Conservation (phyloP, 2,329 filamentous ascomycete species). For the Fusarium chlamydosporum region DNA sequence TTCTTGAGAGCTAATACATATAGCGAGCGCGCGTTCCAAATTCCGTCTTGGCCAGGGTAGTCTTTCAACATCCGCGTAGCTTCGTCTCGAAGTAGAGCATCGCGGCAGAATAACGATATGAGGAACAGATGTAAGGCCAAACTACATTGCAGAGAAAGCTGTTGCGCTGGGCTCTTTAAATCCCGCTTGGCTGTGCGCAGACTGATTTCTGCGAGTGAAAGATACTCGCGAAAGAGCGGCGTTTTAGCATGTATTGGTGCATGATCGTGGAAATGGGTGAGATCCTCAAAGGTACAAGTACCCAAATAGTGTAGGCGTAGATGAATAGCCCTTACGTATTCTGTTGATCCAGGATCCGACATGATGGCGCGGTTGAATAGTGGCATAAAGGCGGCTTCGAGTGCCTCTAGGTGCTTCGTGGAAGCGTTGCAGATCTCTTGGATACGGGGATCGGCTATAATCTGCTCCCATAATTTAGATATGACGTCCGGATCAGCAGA, state of each 20-base stretch:
- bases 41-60: constrained; percentile 54
- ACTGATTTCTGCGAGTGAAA: constrained; percentile 53
- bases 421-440: constrained; percentile 30
- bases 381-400: constrained; percentile 53
- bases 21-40: constrained; percentile 51
- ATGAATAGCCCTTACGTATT: constrained; percentile 53
- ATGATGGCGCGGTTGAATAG: constrained; percentile 53
- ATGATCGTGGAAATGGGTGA: constrained; percentile 46
- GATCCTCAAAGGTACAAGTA: constrained; percentile 51
- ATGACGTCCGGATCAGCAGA: constrained; percentile 23
- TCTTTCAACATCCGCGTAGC: constrained; percentile 52
- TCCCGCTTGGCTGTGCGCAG: constrained; percentile 24
- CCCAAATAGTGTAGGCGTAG: constrained; percentile 52
- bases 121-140: constrained; percentile 49
- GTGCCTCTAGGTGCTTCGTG: constrained; percentile 17
- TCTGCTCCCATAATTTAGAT: constrained; percentile 7
- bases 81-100: constrained; percentile 53
- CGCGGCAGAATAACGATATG: constrained; percentile 52
- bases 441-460: constrained; percentile 30
- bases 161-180: constrained; percentile 38
- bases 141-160: constrained; percentile 49
- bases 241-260: constrained; percentile 45
- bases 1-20: constrained; percentile 50
- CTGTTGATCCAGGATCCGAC: constrained; percentile 46
- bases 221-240: constrained; percentile 53